phyloP scores from a whole-genome alignment of 352 stramenopile genomes.

The Pythium aquatile region DNA sequence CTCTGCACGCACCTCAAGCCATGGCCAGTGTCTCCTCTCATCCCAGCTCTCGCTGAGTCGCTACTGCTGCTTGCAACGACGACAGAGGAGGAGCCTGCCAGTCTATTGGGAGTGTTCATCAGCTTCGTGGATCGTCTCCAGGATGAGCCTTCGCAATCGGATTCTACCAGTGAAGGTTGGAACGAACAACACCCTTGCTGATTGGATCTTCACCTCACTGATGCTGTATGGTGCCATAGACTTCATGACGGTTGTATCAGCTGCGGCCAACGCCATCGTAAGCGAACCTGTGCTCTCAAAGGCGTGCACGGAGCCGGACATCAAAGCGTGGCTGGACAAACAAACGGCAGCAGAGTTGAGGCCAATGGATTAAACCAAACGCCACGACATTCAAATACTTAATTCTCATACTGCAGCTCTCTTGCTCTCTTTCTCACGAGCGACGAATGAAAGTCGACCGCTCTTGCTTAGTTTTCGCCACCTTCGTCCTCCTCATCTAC shows the following conservation, averaged over 20 bases:
- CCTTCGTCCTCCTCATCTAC: slow-evolving; percentile 15
- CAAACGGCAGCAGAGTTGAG: background rate
- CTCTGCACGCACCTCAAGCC: slow-evolving; percentile 17
- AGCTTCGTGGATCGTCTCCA: background rate
- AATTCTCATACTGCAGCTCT: background rate
- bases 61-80: background rate
- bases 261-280: background rate
- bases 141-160: background rate
- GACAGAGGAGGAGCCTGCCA: background rate
- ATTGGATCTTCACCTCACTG: no score
- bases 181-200: background rate
- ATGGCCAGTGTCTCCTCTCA: slow-evolving; percentile 8
- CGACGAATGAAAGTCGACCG: background rate
- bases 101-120: background rate
- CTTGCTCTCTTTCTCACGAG: background rate
- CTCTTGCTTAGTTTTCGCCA: slow-evolving; percentile 1
- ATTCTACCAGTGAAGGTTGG: background rate
- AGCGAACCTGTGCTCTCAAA: background rate
- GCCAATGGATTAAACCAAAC: background rate
- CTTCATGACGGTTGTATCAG: background rate
- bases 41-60: background rate
- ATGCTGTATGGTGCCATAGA: background rate
- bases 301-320: background rate
- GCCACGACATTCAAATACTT: slow-evolving; percentile 7
- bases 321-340: background rate